phyloP scores from a whole-genome alignment of 441 rosid species.

The Mallotus japonicus region DNA sequence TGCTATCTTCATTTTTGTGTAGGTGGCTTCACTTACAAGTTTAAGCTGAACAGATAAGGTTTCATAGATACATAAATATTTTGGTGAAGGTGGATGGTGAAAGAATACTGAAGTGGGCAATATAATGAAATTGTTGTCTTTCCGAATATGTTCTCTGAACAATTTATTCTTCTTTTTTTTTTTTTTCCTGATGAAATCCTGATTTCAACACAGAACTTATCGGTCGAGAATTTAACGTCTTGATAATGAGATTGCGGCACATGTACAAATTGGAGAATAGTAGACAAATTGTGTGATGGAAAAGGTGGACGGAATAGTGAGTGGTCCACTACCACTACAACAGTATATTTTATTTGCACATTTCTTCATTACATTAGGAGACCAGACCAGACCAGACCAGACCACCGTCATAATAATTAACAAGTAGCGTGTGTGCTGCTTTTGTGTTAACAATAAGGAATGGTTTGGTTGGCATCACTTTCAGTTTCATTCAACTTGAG shows the following conservation, averaged over 20 bases:
- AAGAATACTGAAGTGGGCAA: conserved; percentile 23
- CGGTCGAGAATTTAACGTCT: too few relatives aligned
- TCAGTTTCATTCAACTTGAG: not conserved
- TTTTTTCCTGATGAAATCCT: not conserved
- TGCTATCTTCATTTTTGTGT: not conserved
- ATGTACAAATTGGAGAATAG: not conserved
- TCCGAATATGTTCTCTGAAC: conserved; percentile 29
- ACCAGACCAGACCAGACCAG: not conserved
- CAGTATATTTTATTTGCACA: not conserved
- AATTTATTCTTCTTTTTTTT: not conserved
- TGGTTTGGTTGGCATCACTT: too few relatives aligned
- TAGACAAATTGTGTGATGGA: not conserved
- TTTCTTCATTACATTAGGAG: not conserved
- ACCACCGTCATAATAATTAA: too few relatives aligned
- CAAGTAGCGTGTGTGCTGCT: too few relatives aligned
- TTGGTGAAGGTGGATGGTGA: not conserved
- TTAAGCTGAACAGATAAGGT: not conserved
- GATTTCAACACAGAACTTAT: not conserved
- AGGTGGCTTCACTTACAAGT: not conserved
- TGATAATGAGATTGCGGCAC: too few relatives aligned
- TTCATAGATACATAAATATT: not conserved
- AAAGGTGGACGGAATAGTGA: not conserved
- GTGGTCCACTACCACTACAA: not conserved
- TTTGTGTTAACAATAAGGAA: too few relatives aligned
- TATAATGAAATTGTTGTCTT: conserved; percentile 7